phyloP scores from a whole-genome alignment of 2,329 filamentous ascomycete species.

The Colletotrichum sp. region DNA sequence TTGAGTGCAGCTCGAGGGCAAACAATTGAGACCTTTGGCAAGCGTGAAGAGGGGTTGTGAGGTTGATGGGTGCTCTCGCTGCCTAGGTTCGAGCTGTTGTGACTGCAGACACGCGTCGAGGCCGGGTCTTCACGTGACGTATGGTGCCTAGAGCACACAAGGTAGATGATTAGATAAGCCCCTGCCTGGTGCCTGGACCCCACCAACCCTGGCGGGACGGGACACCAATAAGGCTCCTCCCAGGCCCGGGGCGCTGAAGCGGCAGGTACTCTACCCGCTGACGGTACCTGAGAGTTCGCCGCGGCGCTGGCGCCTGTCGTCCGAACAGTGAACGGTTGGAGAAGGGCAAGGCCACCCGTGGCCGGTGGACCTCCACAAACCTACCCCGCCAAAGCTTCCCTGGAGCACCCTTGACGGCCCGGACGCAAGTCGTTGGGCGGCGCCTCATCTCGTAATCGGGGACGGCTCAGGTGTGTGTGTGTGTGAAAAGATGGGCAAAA shows the following conservation, averaged over 20 bases:
- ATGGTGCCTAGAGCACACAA: neutral
- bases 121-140: conserved; percentile 21
- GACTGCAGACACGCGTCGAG: conserved; percentile 8
- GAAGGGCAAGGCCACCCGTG: neutral
- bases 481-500: neutral
- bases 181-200: neutral
- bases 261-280: neutral
- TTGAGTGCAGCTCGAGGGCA: neutral
- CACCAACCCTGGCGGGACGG: neutral
- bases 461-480: neutral
- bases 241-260: neutral
- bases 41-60: neutral
- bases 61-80: neutral
- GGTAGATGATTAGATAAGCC: neutral
- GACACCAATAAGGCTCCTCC: neutral
- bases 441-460: neutral
- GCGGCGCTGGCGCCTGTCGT: conserved; percentile 5
- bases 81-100: neutral
- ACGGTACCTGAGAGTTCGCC: neutral
- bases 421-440: neutral
- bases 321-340: conserved; percentile 16
- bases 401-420: neutral
- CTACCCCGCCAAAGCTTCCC: conserved; percentile 15
- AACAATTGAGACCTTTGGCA: neutral
- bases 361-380: conserved; percentile 1